These are phyloP conservation scores for Backusella psychrophila DNA, from an alignment of 192 early-diverging fungal genomes.

Conservation along the genomic window DNA sequence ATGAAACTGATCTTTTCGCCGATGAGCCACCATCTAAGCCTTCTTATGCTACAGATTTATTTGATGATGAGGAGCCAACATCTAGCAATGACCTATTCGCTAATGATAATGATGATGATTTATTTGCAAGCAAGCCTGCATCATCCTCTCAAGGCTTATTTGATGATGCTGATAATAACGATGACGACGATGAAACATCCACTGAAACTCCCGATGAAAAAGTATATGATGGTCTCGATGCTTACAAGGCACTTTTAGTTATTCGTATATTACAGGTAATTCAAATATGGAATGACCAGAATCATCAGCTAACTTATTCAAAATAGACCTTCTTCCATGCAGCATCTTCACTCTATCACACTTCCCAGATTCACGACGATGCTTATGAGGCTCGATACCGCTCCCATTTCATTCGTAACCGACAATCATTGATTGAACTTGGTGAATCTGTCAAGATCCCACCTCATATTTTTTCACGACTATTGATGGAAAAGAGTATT, in stretches of 20 bases:
- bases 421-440: slow-evolving; percentile 30
- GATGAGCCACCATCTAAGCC: slow-evolving; percentile 14
- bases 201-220: not conserved
- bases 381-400: not conserved
- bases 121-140: not conserved
- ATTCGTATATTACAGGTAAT: slow-evolving; percentile 63
- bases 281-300: not conserved
- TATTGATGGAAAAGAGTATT: slow-evolving; percentile 44
- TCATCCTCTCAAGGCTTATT: slow-evolving; percentile 4
- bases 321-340: slow-evolving; percentile 22
- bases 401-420: slow-evolving; percentile 7
- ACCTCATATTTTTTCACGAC: slow-evolving; percentile 44
- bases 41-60: slow-evolving; percentile 23
- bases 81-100: slow-evolving; percentile 18
- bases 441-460: slow-evolving; percentile 52
- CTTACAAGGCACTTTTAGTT: slow-evolving; percentile 61
- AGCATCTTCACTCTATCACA: slow-evolving; percentile 10
- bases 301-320: not conserved
- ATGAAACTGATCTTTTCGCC: slow-evolving; percentile 20
- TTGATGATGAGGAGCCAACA: slow-evolving; percentile 19
- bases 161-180: not conserved
- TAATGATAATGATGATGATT: slow-evolving; percentile 8
- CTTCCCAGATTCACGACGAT: not conserved
- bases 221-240: slow-evolving; percentile 3
- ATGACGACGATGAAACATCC: not conserved